These are phyloP conservation scores for Plantago major DNA, from an alignment of 257 asterid species.

Conservation along the genomic window DNA sequence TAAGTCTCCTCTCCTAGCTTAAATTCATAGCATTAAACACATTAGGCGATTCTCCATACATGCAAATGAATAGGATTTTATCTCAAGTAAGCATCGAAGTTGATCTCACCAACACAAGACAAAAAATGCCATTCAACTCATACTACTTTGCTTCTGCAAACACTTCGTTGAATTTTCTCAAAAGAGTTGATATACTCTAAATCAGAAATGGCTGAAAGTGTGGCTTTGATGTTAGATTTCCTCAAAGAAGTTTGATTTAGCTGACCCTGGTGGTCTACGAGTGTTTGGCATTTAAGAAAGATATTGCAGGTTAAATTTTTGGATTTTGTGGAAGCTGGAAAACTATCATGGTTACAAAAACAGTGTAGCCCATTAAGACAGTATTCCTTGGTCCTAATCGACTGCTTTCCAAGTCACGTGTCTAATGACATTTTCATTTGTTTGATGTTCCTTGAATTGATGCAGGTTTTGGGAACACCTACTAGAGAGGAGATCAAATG, in stretches of 20 bases:
- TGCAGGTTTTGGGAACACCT: conserved; percentile 96
- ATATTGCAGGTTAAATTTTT: conserved; percentile 6
- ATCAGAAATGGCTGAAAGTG: neutral
- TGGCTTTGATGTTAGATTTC: conserved; percentile 11
- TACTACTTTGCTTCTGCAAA: too few relatives aligned
- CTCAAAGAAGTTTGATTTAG: neutral
- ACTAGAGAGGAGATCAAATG: conserved; percentile 96
- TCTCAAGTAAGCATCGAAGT: too few relatives aligned
- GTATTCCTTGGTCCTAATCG: neutral
- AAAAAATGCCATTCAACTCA: too few relatives aligned
- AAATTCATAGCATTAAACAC: neutral
- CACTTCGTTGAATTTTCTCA: too few relatives aligned
- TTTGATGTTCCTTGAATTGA: conserved; percentile 21
- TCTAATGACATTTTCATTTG: neutral
- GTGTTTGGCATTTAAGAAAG: neutral
- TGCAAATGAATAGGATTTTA: too few relatives aligned
- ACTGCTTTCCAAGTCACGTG: neutral
- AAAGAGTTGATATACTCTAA: too few relatives aligned
- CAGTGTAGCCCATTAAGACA: neutral
- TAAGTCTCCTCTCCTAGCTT: conserved; percentile 2
- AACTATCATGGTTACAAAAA: neutral
- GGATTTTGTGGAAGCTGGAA: neutral
- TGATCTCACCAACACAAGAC: too few relatives aligned
- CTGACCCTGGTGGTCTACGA: neutral
- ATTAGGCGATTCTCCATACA: too few relatives aligned